Evolutionary conservation across 1,139 yeast genomes (phyloP), one percentile per base, ranked within the genome.

Genomic region (Suhomyces ambrosiae): DNA sequence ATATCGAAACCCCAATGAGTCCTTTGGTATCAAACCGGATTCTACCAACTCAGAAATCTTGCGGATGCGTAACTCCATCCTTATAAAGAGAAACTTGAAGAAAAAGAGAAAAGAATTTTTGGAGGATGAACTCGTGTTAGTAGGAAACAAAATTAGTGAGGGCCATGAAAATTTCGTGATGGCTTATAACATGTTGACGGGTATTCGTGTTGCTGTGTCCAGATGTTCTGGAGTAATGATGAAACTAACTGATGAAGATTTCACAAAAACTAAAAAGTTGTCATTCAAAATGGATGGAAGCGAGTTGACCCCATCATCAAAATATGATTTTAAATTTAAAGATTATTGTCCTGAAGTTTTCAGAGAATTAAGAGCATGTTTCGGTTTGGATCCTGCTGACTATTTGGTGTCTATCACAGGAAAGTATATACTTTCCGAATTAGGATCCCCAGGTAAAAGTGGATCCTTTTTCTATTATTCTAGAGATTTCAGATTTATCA

Each of bases 171-270:
- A 90, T 60, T 94, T 85, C 54, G 88, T 89, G 24, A 82, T 92
- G 71, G 98, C 97, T 1, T 94, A 92, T 60, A 89, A 92, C 60
- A 92, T 94, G 97, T 73, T 94, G 41, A 90, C 98, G 0, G 98
- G 99, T 9, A 92, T 94, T 35, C 74, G 98, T 42, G 96, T 90
- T 2, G 94, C 97, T 0, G 97, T 89, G 1, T 86, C 96, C 8
- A 70, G 96, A 41, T 86, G 95, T 52, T 87, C 96, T 0, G 95
- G 95, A 30, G 75, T 85, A 7, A 86, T 88, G 77, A 78, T 83
- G 41, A 82, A 84, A 25, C 65, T 92, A 32, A 74, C 72, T 2
- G 84, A 80, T 35, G 73, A 68, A 10, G 96, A 90, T 58, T 92
- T 90, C 59, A 68, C 63, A 24, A 68, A 79, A 10, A 79, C 80